phyloP scores from a whole-genome alignment of 371 early-diverging fungal species.

The Circinella umbellata region DNA sequence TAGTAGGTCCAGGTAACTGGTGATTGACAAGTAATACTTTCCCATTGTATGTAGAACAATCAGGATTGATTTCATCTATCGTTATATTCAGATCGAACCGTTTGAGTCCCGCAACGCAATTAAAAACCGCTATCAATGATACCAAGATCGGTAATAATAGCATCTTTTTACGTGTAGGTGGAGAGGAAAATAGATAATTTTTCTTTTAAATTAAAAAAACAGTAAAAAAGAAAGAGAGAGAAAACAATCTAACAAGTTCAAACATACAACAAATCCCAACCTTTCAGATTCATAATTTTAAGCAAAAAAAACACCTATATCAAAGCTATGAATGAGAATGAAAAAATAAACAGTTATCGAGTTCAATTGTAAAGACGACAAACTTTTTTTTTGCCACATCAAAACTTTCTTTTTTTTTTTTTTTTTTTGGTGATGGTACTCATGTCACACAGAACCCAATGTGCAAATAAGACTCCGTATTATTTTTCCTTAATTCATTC shows the following conservation, averaged over 20 bases:
- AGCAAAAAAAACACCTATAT: background rate
- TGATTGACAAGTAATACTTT: constrained; percentile 44
- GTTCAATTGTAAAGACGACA: constrained; percentile 21
- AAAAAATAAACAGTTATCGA: background rate
- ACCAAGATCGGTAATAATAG: background rate
- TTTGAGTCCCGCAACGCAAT: background rate
- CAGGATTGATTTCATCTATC: constrained; percentile 30
- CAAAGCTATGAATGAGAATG: background rate
- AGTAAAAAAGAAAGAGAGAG: background rate
- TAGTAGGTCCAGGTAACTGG: constrained; percentile 56
- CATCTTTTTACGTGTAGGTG: background rate
- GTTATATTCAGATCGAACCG: constrained; percentile 44
- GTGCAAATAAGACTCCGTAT: background rate
- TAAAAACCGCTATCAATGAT: background rate
- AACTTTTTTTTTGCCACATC: background rate
- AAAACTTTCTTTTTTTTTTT: background rate
- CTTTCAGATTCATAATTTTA: too few species aligned
- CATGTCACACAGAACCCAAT: background rate
- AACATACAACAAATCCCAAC: too few species aligned
- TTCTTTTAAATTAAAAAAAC: background rate
- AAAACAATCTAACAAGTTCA: too few species aligned
- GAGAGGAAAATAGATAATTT: too few species aligned
- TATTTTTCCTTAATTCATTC: too few species aligned
- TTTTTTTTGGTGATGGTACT: background rate
- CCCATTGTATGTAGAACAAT: constrained; percentile 36